phyloP scores from a whole-genome alignment of 495 filamentous ascomycete species.

The Aspergillus steynii region DNA sequence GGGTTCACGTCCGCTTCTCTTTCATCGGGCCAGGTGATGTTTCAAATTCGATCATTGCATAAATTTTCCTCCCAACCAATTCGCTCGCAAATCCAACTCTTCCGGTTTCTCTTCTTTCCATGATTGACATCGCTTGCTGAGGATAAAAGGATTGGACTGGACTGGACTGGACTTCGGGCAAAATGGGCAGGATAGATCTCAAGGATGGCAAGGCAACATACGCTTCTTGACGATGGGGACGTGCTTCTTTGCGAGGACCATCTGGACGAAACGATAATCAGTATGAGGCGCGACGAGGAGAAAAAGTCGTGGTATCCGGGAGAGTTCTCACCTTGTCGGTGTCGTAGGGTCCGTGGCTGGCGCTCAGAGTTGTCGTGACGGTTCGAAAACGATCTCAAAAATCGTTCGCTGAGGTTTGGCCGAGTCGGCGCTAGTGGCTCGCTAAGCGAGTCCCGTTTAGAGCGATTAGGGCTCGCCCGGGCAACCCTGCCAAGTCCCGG shows the following conservation, averaged over 20 bases:
- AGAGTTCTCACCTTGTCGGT: conserved; percentile 46
- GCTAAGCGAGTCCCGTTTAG: conserved; percentile 39
- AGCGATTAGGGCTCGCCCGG: conserved; percentile 20
- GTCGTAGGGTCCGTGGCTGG: conserved; percentile 40
- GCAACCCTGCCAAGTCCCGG: conserved; percentile 30
- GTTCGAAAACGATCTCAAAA: conserved; percentile 44
- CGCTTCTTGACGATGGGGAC: conserved; percentile 99
- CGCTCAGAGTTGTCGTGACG: conserved; percentile 52
- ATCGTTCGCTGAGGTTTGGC: conserved; percentile 37
- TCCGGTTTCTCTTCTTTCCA: conserved; percentile 4
- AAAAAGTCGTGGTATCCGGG: neutral
- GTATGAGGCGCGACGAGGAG: conserved; percentile 7
- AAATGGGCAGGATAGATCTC: conserved; percentile 1
- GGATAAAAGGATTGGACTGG: neutral
- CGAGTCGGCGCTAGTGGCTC: conserved; percentile 39
- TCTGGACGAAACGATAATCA: conserved; percentile 52
- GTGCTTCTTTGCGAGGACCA: conserved; percentile 98
- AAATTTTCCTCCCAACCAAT: neutral
- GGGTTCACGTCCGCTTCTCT: neutral
- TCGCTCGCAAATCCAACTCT: neutral
- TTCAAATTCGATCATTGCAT: neutral
- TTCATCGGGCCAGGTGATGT: neutral
- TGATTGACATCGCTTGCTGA: conserved; percentile 2
- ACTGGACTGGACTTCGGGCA: neutral
- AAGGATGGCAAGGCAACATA: conserved; percentile 53